phyloP scores from a whole-genome alignment of 2,329 filamentous ascomycete species.

The Dendryphion nanum region DNA sequence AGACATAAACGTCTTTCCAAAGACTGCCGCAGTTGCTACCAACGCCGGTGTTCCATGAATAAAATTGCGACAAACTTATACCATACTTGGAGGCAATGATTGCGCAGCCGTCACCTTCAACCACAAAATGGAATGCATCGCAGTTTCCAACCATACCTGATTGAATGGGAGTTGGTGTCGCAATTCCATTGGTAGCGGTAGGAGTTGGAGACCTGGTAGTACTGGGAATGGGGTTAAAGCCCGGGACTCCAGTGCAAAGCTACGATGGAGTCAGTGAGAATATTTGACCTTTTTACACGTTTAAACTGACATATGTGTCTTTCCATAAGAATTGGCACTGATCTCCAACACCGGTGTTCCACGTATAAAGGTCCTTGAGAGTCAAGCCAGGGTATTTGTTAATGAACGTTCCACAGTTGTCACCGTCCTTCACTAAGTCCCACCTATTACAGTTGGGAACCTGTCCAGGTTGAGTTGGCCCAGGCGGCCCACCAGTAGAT shows the following conservation, averaged over 20 bases:
- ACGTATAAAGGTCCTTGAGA: not conserved
- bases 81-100: constrained; percentile 8
- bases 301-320: no score
- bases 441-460: not conserved
- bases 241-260: no score
- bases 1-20: constrained; percentile 2
- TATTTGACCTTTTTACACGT: no score
- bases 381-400: not conserved
- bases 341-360: not conserved
- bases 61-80: constrained; percentile 9
- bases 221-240: no score
- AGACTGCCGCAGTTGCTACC: constrained; percentile 4
- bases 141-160: constrained; percentile 10
- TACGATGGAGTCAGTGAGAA: no score
- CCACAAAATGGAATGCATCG: constrained; percentile 11
- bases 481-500: not conserved
- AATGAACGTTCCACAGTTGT: not conserved
- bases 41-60: constrained; percentile 8
- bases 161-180: constrained; percentile 12
- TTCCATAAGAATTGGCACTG: not conserved
- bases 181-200: constrained; percentile 3
- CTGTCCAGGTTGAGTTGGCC: not conserved
- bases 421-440: not conserved
- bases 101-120: constrained; percentile 9
- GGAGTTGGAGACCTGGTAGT: constrained; percentile 3